These are phyloP conservation scores for Hyaloscypha hepaticicola DNA, from an alignment of 495 filamentous ascomycete species.

Conservation along the genomic window DNA sequence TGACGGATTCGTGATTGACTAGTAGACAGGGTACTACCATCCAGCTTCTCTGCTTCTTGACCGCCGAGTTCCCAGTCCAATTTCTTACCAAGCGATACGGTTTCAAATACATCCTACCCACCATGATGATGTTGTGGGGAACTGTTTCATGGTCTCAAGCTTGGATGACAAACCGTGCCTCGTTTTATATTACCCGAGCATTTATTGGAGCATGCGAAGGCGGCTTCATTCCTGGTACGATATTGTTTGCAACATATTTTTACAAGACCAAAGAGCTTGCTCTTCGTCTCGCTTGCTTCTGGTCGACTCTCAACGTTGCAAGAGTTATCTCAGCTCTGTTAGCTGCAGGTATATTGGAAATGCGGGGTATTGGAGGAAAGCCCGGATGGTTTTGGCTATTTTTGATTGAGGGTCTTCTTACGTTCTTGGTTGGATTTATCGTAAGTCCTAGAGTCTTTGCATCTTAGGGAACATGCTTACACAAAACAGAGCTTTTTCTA, in stretches of 20 bases:
- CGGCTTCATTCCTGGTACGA: conserved; percentile 54
- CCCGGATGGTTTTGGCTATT: conserved; percentile 66
- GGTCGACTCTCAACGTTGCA: conserved; percentile 56
- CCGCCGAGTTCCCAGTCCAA: conserved; percentile 39
- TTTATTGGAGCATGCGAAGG: conserved; percentile 73
- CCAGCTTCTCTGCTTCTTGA: conserved; percentile 37
- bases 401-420: conserved; percentile 41
- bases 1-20: not conserved
- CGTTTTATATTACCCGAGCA: conserved; percentile 62
- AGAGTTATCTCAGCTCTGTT: conserved; percentile 52
- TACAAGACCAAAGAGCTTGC: conserved; percentile 70
- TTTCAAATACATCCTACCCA: conserved; percentile 29
- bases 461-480: not conserved
- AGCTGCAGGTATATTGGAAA: conserved; percentile 50
- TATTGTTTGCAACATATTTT: conserved; percentile 74
- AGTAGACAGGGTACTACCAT: conserved; percentile 36
- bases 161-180: conserved; percentile 50
- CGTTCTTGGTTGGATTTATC: conserved; percentile 35
- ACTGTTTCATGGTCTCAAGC: conserved; percentile 43
- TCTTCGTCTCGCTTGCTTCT: conserved; percentile 65
- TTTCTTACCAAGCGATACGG: conserved; percentile 37
- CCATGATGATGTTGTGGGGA: conserved; percentile 49
- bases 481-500: conserved; percentile 33
- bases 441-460: conserved; percentile 16
- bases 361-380: conserved; percentile 48